A percentile compares a stretch with the other conserved stretches of the same genome.
These are phyloP conservation scores for Neurospora intermedia DNA, from an alignment of 495 filamentous ascomycete species.

Conservation along the genomic window DNA sequence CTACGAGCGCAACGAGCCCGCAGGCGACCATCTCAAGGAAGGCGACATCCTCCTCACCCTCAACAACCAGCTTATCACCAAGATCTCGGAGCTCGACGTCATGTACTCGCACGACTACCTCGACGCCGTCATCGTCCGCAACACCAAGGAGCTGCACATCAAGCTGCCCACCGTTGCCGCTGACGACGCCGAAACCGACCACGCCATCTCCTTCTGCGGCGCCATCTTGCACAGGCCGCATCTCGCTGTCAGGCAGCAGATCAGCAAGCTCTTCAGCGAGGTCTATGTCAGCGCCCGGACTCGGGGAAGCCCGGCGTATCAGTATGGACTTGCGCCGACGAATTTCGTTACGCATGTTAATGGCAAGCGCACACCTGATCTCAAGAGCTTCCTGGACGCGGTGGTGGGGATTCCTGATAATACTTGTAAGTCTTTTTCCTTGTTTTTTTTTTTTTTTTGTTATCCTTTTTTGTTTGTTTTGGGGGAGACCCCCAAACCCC, in stretches of 20 bases:
- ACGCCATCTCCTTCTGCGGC: constrained; percentile 88
- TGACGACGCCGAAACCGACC: constrained; percentile 82
- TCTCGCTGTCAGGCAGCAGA: constrained; percentile 94
- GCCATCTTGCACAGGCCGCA: constrained; percentile 89
- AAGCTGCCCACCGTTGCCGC: constrained; percentile 80
- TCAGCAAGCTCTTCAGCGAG: constrained; percentile 89
- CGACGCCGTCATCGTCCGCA: constrained; percentile 78
- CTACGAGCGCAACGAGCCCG: constrained; percentile 58
- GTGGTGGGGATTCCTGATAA: constrained; percentile 87
- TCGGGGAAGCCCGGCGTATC: constrained; percentile 76
- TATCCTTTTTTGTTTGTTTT: too few species aligned
- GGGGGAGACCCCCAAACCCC: neutral
- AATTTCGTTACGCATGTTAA: constrained; percentile 98
- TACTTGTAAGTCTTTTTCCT: constrained; percentile 47
- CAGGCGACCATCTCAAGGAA: constrained; percentile 54
- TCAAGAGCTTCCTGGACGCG: constrained; percentile 67
- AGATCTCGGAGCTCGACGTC: constrained; percentile 83
- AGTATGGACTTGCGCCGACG: constrained; percentile 87
- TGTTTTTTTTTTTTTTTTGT: too few species aligned
- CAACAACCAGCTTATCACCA: constrained; percentile 85
- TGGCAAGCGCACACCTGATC: constrained; percentile 66
- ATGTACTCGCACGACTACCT: constrained; percentile 88
- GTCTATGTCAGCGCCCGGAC: constrained; percentile 89
- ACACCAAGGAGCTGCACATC: constrained; percentile 66
- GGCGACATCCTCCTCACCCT: constrained; percentile 88